These are phyloP conservation scores for Abeoforma whisleri DNA, from an alignment of 78 protist species.

Conservation along the genomic window DNA sequence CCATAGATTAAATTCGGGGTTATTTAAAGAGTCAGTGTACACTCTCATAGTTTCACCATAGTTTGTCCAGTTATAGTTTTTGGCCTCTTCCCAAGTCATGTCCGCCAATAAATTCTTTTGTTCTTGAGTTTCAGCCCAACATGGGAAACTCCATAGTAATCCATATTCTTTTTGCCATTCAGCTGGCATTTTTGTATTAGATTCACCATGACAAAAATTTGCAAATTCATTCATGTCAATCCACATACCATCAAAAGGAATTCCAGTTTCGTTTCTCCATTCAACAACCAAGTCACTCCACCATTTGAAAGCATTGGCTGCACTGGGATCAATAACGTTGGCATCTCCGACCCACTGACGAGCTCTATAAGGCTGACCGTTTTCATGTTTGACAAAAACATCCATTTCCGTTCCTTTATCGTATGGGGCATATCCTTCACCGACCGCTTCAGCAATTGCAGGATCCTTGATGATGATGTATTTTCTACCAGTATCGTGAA, in stretches of 20 bases:
- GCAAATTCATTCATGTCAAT: constrained; percentile 31
- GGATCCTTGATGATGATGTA: constrained; percentile 14
- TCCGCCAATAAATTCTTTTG: not conserved
- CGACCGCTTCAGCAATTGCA: no score
- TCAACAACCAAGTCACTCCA: not conserved
- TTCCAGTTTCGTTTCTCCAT: constrained; percentile 8
- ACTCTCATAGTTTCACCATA: not conserved
- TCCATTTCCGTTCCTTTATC: constrained; percentile 3
- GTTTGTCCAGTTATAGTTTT: not conserved
- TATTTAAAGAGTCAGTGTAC: not conserved
- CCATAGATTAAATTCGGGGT: constrained; percentile 6
- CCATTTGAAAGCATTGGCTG: not conserved
- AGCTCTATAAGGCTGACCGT: not conserved
- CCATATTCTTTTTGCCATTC: not conserved
- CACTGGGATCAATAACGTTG: constrained; percentile 16
- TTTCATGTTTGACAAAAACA: not conserved
- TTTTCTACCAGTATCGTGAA: constrained; percentile 6
- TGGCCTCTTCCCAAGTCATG: constrained; percentile 20
- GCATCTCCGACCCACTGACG: constrained; percentile 34
- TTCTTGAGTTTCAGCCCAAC: not conserved
- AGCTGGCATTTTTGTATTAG: not conserved
- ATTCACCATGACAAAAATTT: constrained; percentile 6
- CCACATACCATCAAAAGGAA: constrained; percentile 15
- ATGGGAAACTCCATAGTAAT: constrained; percentile 17
- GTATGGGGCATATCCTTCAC: no score